phyloP scores from a whole-genome alignment of 371 early-diverging fungal species.

The Mucor racemosus region DNA sequence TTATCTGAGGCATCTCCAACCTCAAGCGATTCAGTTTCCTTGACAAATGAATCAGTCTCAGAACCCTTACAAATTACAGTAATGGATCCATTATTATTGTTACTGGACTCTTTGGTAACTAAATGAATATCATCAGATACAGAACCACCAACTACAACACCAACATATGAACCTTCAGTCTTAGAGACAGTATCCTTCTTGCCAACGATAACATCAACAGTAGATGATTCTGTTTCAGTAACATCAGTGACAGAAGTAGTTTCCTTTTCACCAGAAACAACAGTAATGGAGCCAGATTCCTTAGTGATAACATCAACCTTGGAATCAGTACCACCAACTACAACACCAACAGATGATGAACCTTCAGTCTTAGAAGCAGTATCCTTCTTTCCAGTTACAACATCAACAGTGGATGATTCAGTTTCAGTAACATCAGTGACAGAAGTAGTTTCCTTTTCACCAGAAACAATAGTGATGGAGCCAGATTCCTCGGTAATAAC shows the following conservation, averaged over 20 bases:
- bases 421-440: not conserved
- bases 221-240: not conserved
- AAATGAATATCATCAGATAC: too few relatives aligned
- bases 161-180: not conserved
- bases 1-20: not conserved
- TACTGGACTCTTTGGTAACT: not conserved
- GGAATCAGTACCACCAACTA: not conserved
- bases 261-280: not conserved
- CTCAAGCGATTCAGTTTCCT: conserved; percentile 5
- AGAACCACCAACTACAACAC: not conserved
- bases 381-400: not conserved
- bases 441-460: conserved; percentile 1
- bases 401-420: not conserved
- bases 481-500: too few relatives aligned
- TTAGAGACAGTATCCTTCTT: not conserved
- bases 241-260: not conserved
- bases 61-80: not conserved
- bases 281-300: not conserved
- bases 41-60: not conserved
- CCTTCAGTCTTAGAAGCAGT: too few relatives aligned
- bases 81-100: not conserved
- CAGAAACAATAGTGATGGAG: not conserved
- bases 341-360: conserved; percentile 2
- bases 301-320: conserved; percentile 6
- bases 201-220: conserved; percentile 5